These are phyloP conservation scores for Suhomyces canberraensis DNA, from an alignment of 805 yeast species.

Conservation along the genomic window DNA sequence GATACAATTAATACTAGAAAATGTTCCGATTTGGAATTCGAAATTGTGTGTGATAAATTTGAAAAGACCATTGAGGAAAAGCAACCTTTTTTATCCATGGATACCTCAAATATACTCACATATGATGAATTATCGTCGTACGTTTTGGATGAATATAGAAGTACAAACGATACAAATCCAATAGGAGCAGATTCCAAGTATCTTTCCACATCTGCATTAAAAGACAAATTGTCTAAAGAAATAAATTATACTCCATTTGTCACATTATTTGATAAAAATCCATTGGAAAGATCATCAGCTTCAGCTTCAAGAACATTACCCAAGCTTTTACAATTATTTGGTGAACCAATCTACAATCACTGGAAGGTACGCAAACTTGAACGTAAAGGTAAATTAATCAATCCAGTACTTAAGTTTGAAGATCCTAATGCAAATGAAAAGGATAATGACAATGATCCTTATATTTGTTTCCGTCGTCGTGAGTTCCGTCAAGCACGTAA, in stretches of 20 bases:
- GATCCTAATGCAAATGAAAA: constrained; percentile 72
- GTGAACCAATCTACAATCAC: constrained; percentile 68
- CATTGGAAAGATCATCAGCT: constrained; percentile 14
- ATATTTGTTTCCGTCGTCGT: constrained; percentile 91
- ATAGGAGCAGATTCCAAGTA: constrained; percentile 31
- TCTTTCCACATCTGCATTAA: constrained; percentile 55
- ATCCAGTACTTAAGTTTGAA: constrained; percentile 79
- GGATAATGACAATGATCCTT: constrained; percentile 87
- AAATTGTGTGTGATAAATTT: constrained; percentile 65
- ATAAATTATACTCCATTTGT: constrained; percentile 52
- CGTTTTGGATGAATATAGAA: constrained; percentile 33
- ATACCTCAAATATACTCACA: constrained; percentile 70
- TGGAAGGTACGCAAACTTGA: constrained; percentile 75
- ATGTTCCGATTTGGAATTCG: constrained; percentile 84
- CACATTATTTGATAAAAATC: constrained; percentile 55
- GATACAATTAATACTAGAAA: constrained; percentile 15
- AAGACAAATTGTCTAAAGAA: constrained; percentile 54
- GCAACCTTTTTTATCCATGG: constrained; percentile 87
- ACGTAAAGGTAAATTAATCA: constrained; percentile 65
- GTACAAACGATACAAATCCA: constrained; percentile 25
- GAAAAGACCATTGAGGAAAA: constrained; percentile 73
- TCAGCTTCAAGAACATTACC: constrained; percentile 41
- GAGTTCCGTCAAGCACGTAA: constrained; percentile 94
- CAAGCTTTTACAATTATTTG: constrained; percentile 54
- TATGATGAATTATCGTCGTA: constrained; percentile 65